phyloP scores from a whole-genome alignment of 805 yeast species.

The Blastobotrys peoriensis region DNA sequence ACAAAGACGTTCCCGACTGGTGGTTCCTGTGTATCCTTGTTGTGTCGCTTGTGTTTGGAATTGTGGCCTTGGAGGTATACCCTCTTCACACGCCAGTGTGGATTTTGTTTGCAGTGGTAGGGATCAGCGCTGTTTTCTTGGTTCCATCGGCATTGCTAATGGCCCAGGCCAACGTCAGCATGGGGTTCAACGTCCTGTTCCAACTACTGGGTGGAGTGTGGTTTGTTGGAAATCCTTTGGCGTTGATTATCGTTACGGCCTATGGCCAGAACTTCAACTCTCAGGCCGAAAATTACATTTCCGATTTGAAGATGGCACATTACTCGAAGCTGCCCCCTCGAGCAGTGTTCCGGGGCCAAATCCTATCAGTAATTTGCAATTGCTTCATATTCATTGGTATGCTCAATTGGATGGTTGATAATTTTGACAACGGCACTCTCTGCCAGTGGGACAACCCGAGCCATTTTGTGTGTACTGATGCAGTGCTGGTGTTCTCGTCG shows the following conservation, averaged over 20 bases:
- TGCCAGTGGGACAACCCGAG: conserved; percentile 40
- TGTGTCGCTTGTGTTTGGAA: conserved; percentile 39
- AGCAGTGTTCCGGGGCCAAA: conserved; percentile 35
- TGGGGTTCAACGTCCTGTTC: conserved; percentile 55
- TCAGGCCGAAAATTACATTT: conserved; percentile 36
- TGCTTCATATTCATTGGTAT: conserved; percentile 28
- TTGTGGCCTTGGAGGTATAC: conserved; percentile 40
- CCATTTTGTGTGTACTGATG: conserved; percentile 33
- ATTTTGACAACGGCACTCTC: conserved; percentile 32
- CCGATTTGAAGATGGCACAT: conserved; percentile 47
- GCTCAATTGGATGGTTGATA: conserved; percentile 31
- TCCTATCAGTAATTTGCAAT: conserved; percentile 38
- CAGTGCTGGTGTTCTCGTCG: conserved; percentile 43
- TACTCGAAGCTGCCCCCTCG: conserved; percentile 38
- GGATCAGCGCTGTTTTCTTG: conserved; percentile 49
- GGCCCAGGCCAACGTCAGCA: conserved; percentile 51
- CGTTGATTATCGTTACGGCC: conserved; percentile 53
- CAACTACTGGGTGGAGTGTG: conserved; percentile 62
- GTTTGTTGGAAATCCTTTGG: conserved; percentile 52
- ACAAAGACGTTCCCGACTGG: conserved; percentile 48
- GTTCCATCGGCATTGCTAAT: conserved; percentile 59
- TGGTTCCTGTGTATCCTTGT: conserved; percentile 41
- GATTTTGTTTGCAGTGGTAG: conserved; percentile 54
- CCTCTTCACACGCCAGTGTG: conserved; percentile 42
- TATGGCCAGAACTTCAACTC: conserved; percentile 27